phyloP scores from a whole-genome alignment of 306 rosid species.

The Lupinus albus region DNA sequence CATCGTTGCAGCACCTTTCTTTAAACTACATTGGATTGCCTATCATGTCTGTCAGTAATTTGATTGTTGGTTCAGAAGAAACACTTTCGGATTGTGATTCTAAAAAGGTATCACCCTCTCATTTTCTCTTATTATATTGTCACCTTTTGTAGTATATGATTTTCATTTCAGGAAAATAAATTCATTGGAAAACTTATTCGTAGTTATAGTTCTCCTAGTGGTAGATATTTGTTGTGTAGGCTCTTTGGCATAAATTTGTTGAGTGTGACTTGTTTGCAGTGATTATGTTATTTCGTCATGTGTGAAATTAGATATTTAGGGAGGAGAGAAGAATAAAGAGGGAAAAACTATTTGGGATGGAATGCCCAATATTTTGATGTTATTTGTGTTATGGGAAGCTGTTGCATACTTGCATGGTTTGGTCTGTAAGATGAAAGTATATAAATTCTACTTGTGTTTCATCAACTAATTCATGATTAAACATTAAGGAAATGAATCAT shows the following conservation, averaged over 20 bases:
- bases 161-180: too few species aligned
- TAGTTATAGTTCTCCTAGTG: background rate
- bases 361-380: background rate
- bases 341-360: background rate
- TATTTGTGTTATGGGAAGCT: background rate
- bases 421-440: too few species aligned
- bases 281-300: too few species aligned
- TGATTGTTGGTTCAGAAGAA: background rate
- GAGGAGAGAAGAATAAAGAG: too few species aligned
- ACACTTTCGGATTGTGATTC: background rate
- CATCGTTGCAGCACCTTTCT: background rate
- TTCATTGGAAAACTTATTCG: background rate
- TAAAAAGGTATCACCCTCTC: background rate
- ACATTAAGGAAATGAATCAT: background rate
- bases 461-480: background rate
- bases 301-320: background rate
- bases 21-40: background rate
- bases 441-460: background rate
- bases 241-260: background rate
- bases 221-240: background rate
- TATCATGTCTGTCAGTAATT: background rate
- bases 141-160: background rate
- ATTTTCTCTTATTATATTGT: background rate
- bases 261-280: background rate
- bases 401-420: too few species aligned